Evolutionary conservation across 2,329 filamentous ascomycete genomes (phyloP).

Genomic region (Neodidymelliopsis sp.): DNA sequence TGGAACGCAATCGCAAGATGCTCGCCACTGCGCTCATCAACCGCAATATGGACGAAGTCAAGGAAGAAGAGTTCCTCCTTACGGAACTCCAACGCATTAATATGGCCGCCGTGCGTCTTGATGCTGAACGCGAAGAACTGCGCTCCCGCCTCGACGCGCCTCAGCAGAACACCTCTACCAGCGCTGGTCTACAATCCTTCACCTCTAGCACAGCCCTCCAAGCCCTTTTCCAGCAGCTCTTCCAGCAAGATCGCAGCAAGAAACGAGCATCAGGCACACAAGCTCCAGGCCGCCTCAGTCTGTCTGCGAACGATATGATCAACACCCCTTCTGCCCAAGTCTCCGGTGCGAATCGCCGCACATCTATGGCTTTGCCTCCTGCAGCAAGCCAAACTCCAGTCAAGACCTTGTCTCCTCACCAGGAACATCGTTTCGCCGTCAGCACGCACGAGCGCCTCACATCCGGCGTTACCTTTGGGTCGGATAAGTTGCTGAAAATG

Average conservation of each 20-base stretch:
- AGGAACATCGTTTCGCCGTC: constrained; percentile 84
- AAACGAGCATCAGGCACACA: constrained; percentile 67
- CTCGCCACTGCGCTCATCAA: constrained; percentile 82
- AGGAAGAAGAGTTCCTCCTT: constrained; percentile 88
- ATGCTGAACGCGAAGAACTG: constrained; percentile 85
- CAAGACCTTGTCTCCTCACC: constrained; percentile 69
- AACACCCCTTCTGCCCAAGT: constrained; percentile 43
- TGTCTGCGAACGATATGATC: constrained; percentile 48
- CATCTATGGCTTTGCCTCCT: constrained; percentile 36
- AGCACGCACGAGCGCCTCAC: constrained; percentile 84
- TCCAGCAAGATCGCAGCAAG: constrained; percentile 85
- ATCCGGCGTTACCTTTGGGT: constrained; percentile 88
- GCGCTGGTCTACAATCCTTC: constrained; percentile 62
- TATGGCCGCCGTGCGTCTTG: constrained; percentile 82
- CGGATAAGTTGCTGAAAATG: constrained; percentile 80
- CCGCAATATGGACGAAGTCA: constrained; percentile 83
- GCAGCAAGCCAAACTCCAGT: constrained; percentile 47
- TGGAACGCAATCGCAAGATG: constrained; percentile 82
- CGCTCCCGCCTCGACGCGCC: constrained; percentile 89
- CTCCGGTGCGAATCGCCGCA: constrained; percentile 44
- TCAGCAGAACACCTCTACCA: constrained; percentile 57
- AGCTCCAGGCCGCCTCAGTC: constrained; percentile 47
- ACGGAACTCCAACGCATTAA: constrained; percentile 92
- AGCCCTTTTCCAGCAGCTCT: constrained; percentile 80
- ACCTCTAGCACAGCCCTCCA: constrained; percentile 82